phyloP scores from a whole-genome alignment of 2,329 filamentous ascomycete genomes.

The Aspergillus fumigatiaffinis region DNA sequence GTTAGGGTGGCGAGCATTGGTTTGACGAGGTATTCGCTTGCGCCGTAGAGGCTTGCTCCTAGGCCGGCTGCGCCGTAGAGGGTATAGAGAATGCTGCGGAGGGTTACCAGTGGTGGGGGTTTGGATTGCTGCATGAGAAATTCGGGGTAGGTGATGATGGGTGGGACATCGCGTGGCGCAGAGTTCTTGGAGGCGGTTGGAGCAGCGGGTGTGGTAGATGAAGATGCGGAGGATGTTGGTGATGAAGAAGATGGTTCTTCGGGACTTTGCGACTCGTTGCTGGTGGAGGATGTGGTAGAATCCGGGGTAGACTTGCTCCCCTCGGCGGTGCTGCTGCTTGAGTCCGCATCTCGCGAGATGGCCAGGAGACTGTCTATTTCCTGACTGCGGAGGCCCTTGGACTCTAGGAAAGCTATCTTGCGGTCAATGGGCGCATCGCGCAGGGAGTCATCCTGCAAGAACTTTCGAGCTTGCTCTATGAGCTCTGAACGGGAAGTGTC shows the following conservation, averaged over 20 bases:
- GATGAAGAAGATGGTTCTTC: slow-evolving; percentile 5
- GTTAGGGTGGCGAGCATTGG: slow-evolving; percentile 56
- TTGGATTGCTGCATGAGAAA: slow-evolving; percentile 58
- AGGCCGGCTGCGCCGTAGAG: slow-evolving; percentile 55
- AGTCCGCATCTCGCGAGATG: slow-evolving; percentile 31
- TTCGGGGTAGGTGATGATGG: slow-evolving; percentile 65
- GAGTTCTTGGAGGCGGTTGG: slow-evolving; percentile 13
- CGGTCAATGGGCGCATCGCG: slow-evolving; percentile 64
- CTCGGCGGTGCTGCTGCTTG: slow-evolving; percentile 15
- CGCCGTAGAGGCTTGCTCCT: slow-evolving; percentile 54
- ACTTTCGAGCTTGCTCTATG: slow-evolving; percentile 67
- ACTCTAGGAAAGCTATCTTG: slow-evolving; percentile 71
- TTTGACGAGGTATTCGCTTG: slow-evolving; percentile 56
- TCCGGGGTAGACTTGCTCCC: slow-evolving; percentile 6
- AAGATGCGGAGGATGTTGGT: slow-evolving; percentile 9
- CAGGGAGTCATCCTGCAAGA: slow-evolving; percentile 72
- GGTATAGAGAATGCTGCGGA: slow-evolving; percentile 53
- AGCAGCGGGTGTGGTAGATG: slow-evolving; percentile 11
- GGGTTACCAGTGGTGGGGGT: slow-evolving; percentile 58
- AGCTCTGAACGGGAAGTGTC: slow-evolving; percentile 32
- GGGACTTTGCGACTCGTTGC: slow-evolving; percentile 5
- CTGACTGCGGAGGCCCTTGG: slow-evolving; percentile 65
- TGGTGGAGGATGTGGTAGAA: slow-evolving; percentile 3
- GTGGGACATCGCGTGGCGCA: slow-evolving; percentile 46
- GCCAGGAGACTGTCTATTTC: slow-evolving; percentile 67